Conservation (phyloP, 495 filamentous ascomycete genomes). For the Trichoderma orchidacearum region DNA sequence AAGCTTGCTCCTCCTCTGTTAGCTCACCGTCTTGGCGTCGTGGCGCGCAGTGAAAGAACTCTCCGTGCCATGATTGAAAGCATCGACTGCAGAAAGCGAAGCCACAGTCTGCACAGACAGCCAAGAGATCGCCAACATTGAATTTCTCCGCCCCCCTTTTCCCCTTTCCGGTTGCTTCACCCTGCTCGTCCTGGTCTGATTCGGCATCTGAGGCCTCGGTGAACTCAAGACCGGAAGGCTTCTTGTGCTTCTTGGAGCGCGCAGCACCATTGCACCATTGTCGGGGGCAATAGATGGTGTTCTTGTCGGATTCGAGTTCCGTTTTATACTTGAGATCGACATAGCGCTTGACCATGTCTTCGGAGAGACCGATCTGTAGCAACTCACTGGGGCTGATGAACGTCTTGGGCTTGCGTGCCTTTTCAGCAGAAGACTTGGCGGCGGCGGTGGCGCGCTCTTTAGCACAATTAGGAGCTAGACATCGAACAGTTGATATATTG, state of each 20-base stretch:
- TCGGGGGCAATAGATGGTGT: slow-evolving; percentile 87
- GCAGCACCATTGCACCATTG: slow-evolving; percentile 91
- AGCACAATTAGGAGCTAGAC: slow-evolving; percentile 62
- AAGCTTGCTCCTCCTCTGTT: slow-evolving; percentile 71
- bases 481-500: slow-evolving; percentile 62
- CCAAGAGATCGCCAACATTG: slow-evolving; percentile 32
- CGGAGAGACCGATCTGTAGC: slow-evolving; percentile 64
- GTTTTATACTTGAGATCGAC: slow-evolving; percentile 83
- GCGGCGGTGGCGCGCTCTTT: slow-evolving; percentile 35
- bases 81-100: slow-evolving; percentile 74
- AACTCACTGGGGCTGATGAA: slow-evolving; percentile 79
- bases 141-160: slow-evolving; percentile 1
- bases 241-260: slow-evolving; percentile 63
- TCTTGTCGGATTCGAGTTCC: slow-evolving; percentile 78
- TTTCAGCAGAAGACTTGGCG: slow-evolving; percentile 12
- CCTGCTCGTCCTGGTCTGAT: slow-evolving; percentile 20
- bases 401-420: slow-evolving; percentile 35
- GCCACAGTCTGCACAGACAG: slow-evolving; percentile 79
- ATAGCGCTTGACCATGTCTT: slow-evolving; percentile 69
- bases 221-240: slow-evolving; percentile 41
- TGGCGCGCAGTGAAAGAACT: slow-evolving; percentile 47
- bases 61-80: slow-evolving; percentile 74
- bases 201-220: slow-evolving; percentile 35
- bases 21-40: slow-evolving; percentile 48
- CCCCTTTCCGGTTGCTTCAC: neutral